These are phyloP conservation scores for Volvox carteri DNA, from an alignment of 163 green algal genomes.

Conservation along the genomic window DNA sequence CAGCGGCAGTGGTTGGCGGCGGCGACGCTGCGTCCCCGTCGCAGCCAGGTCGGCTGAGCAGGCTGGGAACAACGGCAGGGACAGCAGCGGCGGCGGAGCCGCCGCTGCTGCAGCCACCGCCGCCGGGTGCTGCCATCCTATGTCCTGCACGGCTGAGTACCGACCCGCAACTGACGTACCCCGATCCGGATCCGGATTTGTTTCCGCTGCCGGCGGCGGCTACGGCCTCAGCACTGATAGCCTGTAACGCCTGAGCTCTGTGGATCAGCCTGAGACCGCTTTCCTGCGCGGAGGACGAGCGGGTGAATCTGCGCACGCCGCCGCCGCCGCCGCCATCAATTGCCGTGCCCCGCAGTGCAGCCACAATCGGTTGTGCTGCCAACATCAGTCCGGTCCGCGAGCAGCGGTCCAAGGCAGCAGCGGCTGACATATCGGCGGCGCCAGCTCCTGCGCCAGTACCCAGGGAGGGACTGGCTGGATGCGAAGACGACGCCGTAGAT, in stretches of 20 bases:
- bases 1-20: not conserved
- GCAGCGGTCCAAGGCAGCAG: not conserved
- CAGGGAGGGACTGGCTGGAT: constrained; percentile 8
- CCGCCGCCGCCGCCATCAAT: not conserved
- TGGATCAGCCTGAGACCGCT: not conserved
- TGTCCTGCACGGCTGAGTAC: not conserved
- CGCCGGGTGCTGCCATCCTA: not conserved
- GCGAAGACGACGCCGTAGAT: not conserved
- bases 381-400: not conserved
- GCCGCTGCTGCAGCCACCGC: not conserved
- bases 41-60: not conserved
- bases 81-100: not conserved
- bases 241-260: not conserved
- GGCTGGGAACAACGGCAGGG: not conserved
- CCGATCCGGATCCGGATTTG: not conserved
- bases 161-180: not conserved
- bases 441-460: too few species aligned
- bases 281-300: constrained; percentile 22
- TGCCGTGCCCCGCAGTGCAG: not conserved
- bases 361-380: not conserved
- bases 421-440: not conserved
- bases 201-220: not conserved
- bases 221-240: not conserved
- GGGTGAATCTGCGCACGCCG: not conserved
- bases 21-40: not conserved